Evolutionary conservation across 441 rosid species (phyloP), one percentile per base, ranked within the genome.

Genomic region (Syzygium malaccense): DNA sequence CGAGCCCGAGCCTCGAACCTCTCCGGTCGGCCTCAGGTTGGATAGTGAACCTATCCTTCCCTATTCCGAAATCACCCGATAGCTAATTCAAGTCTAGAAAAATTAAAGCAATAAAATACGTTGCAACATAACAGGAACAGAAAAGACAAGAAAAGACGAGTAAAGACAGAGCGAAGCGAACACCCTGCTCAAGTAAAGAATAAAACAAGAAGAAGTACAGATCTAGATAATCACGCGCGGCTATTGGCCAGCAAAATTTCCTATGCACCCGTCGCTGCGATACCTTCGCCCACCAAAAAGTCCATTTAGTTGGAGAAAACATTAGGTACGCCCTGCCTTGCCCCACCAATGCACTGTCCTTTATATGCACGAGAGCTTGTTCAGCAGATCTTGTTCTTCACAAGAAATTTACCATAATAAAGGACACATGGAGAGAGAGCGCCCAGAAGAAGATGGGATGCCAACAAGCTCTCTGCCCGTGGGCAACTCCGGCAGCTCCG

Each of bases 291-390:
- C 51, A 71, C 1, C 17, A 3, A 49, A 71, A 71, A 11, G 80
- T 71, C 28, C 26, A 6, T 5, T 3, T 19, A 14, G 33, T 18
- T 4, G 14, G 18, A 32, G 8, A 0, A 2, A 12, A 25, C 6
- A 19, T 33, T 45, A 45, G 9, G 48, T 45, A 45, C 1, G 48
- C 48, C 48, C 26, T 2, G 10, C 48, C 45, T 18, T 33, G 14
- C 2, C 49, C 26, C 80, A 3, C 51, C 3, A 3, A 3, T 0
- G 23, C 17, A 37, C 10, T 4, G 83, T 45, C n/a, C 83, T 71
- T 41, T 1, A 75, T 41, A 41, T 26, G n/a, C 83, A 75, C 0
- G 1, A 1, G 18, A 37, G 18, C 51, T 41, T 75, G 14, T 3
- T 41, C 26, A 6, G 83, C 51, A 23, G 14, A 12, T 12, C 83